Evolutionary conservation across 2,329 filamentous ascomycete species (phyloP).

Genomic region (Chlorencoelia australis): DNA sequence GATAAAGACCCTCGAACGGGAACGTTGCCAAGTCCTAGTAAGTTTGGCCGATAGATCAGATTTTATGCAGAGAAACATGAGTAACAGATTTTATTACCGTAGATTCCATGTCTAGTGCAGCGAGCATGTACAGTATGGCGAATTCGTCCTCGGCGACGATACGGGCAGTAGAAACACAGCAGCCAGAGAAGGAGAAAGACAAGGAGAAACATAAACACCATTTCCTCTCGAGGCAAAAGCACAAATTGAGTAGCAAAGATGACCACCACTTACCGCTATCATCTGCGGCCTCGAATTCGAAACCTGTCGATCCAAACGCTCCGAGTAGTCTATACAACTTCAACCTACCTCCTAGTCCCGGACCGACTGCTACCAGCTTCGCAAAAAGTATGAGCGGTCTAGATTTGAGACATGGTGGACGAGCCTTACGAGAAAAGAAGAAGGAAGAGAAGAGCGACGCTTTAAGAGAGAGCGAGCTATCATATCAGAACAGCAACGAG

Average conservation of each 20-base stretch:
- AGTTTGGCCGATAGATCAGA: slow-evolving; percentile 57
- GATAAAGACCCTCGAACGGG: slow-evolving; percentile 54
- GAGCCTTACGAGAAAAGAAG: slow-evolving; percentile 71
- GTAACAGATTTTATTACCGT: slow-evolving; percentile 63
- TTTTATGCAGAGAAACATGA: slow-evolving; percentile 52
- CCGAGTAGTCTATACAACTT: slow-evolving; percentile 73
- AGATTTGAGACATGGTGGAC: slow-evolving; percentile 67
- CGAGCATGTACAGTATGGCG: slow-evolving; percentile 61
- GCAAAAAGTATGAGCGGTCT: slow-evolving; percentile 74
- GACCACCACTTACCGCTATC: slow-evolving; percentile 64
- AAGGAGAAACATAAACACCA: slow-evolving; percentile 72
- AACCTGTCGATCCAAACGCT: slow-evolving; percentile 63
- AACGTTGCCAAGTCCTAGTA: slow-evolving; percentile 61
- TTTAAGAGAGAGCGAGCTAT: slow-evolving; percentile 25
- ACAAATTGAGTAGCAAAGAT: slow-evolving; percentile 64
- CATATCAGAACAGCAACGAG: slow-evolving; percentile 25
- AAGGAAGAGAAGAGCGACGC: slow-evolving; percentile 52
- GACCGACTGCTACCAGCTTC: slow-evolving; percentile 55
- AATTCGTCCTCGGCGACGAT: slow-evolving; percentile 72
- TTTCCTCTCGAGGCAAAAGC: slow-evolving; percentile 68
- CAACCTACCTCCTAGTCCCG: slow-evolving; percentile 62
- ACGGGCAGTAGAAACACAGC: slow-evolving; percentile 46
- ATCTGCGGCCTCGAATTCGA: slow-evolving; percentile 67
- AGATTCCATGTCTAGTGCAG: slow-evolving; percentile 42
- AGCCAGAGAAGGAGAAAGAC: slow-evolving; percentile 38